Evolutionary conservation across 2,329 filamentous ascomycete genomes (phyloP).

Genomic region (Apiospora saccharicola): DNA sequence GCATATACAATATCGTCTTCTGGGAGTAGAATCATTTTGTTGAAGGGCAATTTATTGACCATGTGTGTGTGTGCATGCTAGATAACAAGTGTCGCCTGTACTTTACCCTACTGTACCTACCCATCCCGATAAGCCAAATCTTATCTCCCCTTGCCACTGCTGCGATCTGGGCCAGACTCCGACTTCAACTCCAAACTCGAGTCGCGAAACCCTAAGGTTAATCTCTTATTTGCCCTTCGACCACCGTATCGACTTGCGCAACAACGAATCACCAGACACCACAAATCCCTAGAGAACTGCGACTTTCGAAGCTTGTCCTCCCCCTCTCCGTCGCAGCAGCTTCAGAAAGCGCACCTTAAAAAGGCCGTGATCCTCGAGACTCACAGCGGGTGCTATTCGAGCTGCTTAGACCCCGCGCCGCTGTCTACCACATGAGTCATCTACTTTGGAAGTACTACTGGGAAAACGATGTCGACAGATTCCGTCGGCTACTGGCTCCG

Average conservation of each 20-base stretch:
- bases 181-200: constrained; percentile 6
- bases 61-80: background rate
- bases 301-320: background rate
- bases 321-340: constrained; percentile 16
- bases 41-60: background rate
- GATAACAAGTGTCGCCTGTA: background rate
- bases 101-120: background rate
- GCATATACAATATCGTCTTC: background rate
- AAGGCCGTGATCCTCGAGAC: constrained; percentile 84
- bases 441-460: constrained; percentile 96
- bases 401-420: constrained; percentile 54
- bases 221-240: background rate
- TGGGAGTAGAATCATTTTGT: no score
- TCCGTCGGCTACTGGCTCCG: constrained; percentile 85
- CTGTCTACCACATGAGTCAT: constrained; percentile 80
- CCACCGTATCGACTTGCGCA: background rate
- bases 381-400: constrained; percentile 84
- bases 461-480: constrained; percentile 96
- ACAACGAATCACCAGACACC: background rate
- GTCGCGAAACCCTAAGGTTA: constrained; percentile 10
- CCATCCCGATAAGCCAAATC: constrained; percentile 7
- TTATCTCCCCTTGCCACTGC: constrained; percentile 19
- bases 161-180: background rate
- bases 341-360: constrained; percentile 70
- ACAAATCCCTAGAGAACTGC: background rate